Conservation (phyloP, 2,329 filamentous ascomycete genomes). For the Cladophialophora immunda region DNA sequence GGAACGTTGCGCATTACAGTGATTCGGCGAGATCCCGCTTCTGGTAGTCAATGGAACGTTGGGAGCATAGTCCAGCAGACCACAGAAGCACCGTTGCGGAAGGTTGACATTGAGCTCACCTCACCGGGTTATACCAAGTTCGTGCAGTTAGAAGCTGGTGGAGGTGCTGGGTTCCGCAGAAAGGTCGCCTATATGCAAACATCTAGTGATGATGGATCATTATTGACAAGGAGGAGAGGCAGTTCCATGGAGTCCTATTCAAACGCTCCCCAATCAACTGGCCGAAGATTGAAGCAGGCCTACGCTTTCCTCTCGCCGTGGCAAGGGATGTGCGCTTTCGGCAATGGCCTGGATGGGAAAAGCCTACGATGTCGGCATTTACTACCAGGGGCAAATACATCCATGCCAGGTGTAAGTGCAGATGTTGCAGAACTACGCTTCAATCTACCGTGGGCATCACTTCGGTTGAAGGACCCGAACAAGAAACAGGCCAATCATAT, state of each 20-base stretch:
- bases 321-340: constrained; percentile 87
- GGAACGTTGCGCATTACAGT: constrained; percentile 57
- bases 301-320: constrained; percentile 79
- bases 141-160: constrained; percentile 42
- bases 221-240: constrained; percentile 22
- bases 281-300: constrained; percentile 31
- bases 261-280: background rate
- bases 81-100: constrained; percentile 28
- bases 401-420: constrained; percentile 42
- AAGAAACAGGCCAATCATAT: constrained; percentile 25
- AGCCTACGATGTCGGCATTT: constrained; percentile 78
- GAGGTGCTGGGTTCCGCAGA: constrained; percentile 33
- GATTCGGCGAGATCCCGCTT: constrained; percentile 76
- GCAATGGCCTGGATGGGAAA: constrained; percentile 77
- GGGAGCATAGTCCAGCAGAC: constrained; percentile 64
- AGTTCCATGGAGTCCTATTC: constrained; percentile 29
- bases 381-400: constrained; percentile 54
- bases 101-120: constrained; percentile 63
- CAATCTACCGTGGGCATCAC: constrained; percentile 67
- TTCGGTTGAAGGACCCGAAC: constrained; percentile 34
- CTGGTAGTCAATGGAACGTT: constrained; percentile 78
- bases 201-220: constrained; percentile 17
- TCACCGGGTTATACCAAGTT: constrained; percentile 70
- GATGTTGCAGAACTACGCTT: constrained; percentile 85
- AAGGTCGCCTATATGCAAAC: constrained; percentile 30